Evolutionary conservation across 768 basidiomycete genomes (phyloP).

Genomic region (Auriscalpium microsporum): DNA sequence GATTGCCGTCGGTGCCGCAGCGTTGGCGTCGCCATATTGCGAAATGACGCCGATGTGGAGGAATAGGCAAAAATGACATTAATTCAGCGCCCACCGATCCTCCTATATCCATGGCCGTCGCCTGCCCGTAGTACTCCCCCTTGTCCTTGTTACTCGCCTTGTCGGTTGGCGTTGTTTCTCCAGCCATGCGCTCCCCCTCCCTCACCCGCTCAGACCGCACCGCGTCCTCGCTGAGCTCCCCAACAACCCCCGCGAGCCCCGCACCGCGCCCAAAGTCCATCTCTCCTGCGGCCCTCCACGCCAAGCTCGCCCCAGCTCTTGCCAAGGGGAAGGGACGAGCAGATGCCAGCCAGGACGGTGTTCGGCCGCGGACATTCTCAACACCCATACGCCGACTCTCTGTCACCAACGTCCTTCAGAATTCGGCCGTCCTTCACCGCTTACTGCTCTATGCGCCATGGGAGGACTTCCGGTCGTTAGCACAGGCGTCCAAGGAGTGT

Average conservation of each 20-base stretch:
- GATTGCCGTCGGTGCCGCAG: no score
- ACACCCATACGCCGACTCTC: slow-evolving; percentile 9
- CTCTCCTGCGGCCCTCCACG: background rate
- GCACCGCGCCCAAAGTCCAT: background rate
- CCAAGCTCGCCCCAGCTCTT: background rate
- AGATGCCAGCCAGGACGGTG: background rate
- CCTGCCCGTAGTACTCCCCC: background rate
- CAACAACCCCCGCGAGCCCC: background rate
- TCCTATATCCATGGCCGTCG: no score
- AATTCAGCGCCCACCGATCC: no score
- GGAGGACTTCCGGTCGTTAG: slow-evolving; percentile 33
- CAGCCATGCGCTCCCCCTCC: background rate
- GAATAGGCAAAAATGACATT: no score
- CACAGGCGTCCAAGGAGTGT: slow-evolving; percentile 27
- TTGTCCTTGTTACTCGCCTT: background rate
- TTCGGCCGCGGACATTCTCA: background rate
- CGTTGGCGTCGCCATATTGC: no score
- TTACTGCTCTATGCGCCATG: slow-evolving; percentile 28
- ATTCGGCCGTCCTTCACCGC: slow-evolving; percentile 26
- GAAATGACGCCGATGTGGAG: no score
- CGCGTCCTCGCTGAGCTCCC: background rate
- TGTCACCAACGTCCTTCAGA: slow-evolving; percentile 21
- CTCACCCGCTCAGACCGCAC: slow-evolving; percentile 1
- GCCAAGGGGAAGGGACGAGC: background rate
- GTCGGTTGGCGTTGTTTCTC: background rate